Percentiles rank a stretch among this genome's conserved stretches.
phyloP scores from a whole-genome alignment of 148 eudicot genomes.

The Chenopodium quinoa region DNA sequence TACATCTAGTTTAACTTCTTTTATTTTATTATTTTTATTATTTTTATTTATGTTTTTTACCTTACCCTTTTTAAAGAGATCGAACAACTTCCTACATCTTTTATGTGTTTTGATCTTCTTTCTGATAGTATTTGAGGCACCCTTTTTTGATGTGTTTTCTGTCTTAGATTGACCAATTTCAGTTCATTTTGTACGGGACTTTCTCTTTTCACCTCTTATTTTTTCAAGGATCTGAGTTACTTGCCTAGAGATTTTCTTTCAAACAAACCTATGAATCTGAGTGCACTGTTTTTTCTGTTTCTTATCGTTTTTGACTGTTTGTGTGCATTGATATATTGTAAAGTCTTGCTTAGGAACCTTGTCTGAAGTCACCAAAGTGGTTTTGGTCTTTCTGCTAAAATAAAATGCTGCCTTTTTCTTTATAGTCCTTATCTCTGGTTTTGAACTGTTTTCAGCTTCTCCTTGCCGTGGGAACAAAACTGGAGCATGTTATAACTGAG shows the following conservation, averaged over 20 bases:
- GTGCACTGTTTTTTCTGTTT: neutral
- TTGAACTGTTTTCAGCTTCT: slow-evolving; percentile 42
- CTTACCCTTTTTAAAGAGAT: too few relatives aligned
- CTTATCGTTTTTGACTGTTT: too few relatives aligned
- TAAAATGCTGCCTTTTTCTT: neutral
- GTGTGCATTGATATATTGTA: too few relatives aligned
- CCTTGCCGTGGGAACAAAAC: slow-evolving; percentile 73
- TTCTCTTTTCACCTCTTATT: neutral
- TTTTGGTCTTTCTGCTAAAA: too few relatives aligned
- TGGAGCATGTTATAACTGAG: slow-evolving; percentile 66
- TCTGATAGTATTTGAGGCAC: too few relatives aligned
- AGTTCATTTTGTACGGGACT: neutral
- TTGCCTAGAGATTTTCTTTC: neutral
- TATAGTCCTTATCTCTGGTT: neutral
- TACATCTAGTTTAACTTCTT: too few relatives aligned
- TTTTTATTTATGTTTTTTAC: too few relatives aligned
- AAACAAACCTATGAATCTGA: neutral
- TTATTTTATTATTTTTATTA: too few relatives aligned
- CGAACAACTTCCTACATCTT: too few relatives aligned
- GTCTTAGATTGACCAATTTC: too few relatives aligned
- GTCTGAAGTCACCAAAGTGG: neutral
- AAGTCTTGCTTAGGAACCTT: neutral
- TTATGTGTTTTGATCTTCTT: too few relatives aligned
- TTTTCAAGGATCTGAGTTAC: neutral
- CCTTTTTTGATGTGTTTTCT: too few relatives aligned